Evolutionary conservation across 805 yeast species (phyloP).

Genomic region (Wickerhamomyces xylosicus): DNA sequence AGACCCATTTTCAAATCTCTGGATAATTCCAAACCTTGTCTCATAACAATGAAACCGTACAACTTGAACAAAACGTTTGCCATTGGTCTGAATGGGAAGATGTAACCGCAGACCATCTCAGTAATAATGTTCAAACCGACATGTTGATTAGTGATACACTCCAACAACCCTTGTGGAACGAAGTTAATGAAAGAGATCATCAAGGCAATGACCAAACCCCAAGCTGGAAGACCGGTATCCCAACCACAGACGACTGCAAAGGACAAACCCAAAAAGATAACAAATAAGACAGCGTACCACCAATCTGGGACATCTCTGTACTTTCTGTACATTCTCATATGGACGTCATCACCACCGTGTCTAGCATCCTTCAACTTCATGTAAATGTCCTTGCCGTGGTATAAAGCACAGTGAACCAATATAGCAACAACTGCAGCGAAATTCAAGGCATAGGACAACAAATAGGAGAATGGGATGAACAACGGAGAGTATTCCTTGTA

Average conservation of each 20-base stretch:
- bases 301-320: slow-evolving; percentile 65
- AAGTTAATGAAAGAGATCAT: slow-evolving; percentile 41
- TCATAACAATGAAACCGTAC: slow-evolving; percentile 41
- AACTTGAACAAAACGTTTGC: slow-evolving; percentile 47
- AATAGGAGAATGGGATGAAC: slow-evolving; percentile 47
- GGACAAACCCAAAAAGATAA: slow-evolving; percentile 18
- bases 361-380: slow-evolving; percentile 26
- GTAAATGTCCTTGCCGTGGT: slow-evolving; percentile 46
- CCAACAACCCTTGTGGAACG: slow-evolving; percentile 47
- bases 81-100: slow-evolving; percentile 42
- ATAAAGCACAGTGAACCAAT: slow-evolving; percentile 44
- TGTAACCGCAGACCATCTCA: slow-evolving; percentile 50
- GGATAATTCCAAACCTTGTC: slow-evolving; percentile 41
- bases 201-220: slow-evolving; percentile 50
- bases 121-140: slow-evolving; percentile 51
- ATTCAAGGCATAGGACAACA: slow-evolving; percentile 43
- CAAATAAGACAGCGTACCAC: slow-evolving; percentile 24
- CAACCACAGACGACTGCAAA: slow-evolving; percentile 25
- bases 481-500: slow-evolving; percentile 48
- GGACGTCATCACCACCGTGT: slow-evolving; percentile 35
- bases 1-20: slow-evolving; percentile 47
- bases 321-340: slow-evolving; percentile 39
- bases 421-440: slow-evolving; percentile 59
- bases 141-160: slow-evolving; percentile 43
- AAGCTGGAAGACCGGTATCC: slow-evolving; percentile 49